phyloP scores from a whole-genome alignment of 371 early-diverging fungal genomes.

The Lichtheimia corymbifera region DNA sequence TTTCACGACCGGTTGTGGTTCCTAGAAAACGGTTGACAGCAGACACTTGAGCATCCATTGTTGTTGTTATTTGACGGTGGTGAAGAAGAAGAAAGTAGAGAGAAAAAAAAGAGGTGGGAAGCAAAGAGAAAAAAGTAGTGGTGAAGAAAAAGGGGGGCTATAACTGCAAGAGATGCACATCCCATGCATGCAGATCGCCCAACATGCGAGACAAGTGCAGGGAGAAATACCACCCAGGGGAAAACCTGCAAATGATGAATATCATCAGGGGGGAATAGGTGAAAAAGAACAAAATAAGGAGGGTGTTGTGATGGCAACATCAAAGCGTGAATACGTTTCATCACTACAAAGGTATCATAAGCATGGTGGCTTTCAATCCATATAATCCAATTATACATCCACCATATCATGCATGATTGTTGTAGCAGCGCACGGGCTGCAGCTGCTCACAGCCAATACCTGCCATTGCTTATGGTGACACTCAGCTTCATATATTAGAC shows the following conservation, averaged over 20 bases:
- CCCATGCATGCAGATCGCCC: not conserved
- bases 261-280: too few relatives aligned
- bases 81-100: not conserved
- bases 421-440: not conserved
- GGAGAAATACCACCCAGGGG: too few relatives aligned
- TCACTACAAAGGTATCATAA: too few relatives aligned
- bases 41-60: slow-evolving; percentile 9
- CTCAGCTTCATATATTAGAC: too few relatives aligned
- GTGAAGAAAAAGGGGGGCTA: slow-evolving; percentile 4
- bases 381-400: not conserved
- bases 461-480: not conserved
- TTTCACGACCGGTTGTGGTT: slow-evolving; percentile 78
- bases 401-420: slow-evolving; percentile 1
- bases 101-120: slow-evolving; percentile 4
- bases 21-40: slow-evolving; percentile 40
- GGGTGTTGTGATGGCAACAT: too few relatives aligned
- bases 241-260: too few relatives aligned
- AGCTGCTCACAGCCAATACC: not conserved
- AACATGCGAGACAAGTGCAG: not conserved
- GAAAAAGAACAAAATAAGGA: too few relatives aligned
- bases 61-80: not conserved
- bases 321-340: too few relatives aligned
- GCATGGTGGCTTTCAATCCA: too few relatives aligned
- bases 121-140: not conserved
- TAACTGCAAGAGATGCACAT: not conserved